Evolutionary conservation across 177 flowering plant species (phyloP).

Genomic region (Telopea speciosissima): DNA sequence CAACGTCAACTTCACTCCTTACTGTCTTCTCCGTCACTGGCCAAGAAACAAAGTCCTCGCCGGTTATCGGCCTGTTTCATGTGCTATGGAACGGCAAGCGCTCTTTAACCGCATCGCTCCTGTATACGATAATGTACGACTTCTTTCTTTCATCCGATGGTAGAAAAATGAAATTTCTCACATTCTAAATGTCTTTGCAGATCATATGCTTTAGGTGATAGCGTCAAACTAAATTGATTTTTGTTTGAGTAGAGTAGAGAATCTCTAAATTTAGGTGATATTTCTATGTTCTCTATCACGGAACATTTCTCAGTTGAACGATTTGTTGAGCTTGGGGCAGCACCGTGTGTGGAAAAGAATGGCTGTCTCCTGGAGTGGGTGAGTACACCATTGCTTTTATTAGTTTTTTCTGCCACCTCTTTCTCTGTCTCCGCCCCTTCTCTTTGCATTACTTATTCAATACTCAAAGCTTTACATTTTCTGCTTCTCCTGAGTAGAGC

Average conservation of each 20-base stretch:
- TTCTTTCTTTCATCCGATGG: background rate
- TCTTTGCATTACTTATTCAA: background rate
- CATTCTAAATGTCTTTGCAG: background rate
- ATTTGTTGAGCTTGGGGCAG: constrained; percentile 77
- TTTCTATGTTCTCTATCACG: too few relatives aligned
- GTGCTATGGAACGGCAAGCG: constrained; percentile 56
- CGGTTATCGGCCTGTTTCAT: constrained; percentile 17
- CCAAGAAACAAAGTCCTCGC: background rate
- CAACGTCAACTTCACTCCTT: background rate
- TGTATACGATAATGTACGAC: constrained; percentile 68
- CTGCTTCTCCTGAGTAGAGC: constrained; percentile 37
- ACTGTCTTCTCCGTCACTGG: background rate
- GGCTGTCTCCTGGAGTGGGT: constrained; percentile 94
- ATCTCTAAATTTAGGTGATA: too few relatives aligned
- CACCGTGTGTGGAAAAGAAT: constrained; percentile 91
- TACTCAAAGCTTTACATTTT: background rate
- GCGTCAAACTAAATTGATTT: too few relatives aligned
- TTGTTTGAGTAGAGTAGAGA: too few relatives aligned
- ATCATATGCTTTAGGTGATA: too few relatives aligned
- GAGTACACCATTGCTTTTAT: constrained; percentile 2
- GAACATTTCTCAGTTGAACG: constrained; percentile 54
- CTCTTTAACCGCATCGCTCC: constrained; percentile 95
- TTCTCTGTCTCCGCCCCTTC: background rate
- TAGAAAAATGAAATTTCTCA: background rate
- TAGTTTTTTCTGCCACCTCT: too few relatives aligned